Base-by-base conservation (phyloP, 805 yeast genomes). In the Candida coleopterorum region DNA sequence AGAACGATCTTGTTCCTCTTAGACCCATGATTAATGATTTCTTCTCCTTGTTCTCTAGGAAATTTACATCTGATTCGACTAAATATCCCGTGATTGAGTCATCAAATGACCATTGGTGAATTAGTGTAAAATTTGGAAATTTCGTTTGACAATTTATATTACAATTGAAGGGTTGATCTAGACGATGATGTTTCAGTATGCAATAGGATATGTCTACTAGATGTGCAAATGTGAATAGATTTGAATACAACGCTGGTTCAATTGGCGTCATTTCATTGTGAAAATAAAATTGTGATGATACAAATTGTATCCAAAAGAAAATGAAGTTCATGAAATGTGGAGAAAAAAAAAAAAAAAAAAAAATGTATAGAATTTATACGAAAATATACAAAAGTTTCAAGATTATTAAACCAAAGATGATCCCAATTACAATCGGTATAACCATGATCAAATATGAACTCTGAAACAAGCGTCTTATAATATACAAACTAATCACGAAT, bases 121-220 rank as follows among this genome's bases (percentile, higher is more conserved):
- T 54, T 33, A 68, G 46, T 2, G 63, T 51, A 39, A 64, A 45
- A 37, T 68, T 58, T 2, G 68, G 68, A 38, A 65, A 62, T 31
- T 52, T 39, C 9, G 39, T 38, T 15, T 56, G 57, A 40, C 74
- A 68, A 6, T 49, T 46, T 18, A 62, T 48, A 17, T 57, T 61
- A 42, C 75, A 69, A 18, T 51, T 39, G 46, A 69, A 68, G 1
- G 74, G 74, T 26, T 46, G 45, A 3, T 49, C 46, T n/a, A 68
- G 56, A 3, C 48, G 47, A 12, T 50, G 47, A 6, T 53, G 39
- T 1, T 50, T 39, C 4, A 64, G 58, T 7, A 69, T 54, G 42
- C 75, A 69, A 42, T 68, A 68, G 4, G 73, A 50, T 9, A 68
- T 67, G 40, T 69, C 74, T 18, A 64, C 56, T 22, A 69, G 50